Evolutionary conservation across 768 basidiomycete species (phyloP), one percentile per base, ranked within the genome.

Genomic region (Suillus cothurnatus): DNA sequence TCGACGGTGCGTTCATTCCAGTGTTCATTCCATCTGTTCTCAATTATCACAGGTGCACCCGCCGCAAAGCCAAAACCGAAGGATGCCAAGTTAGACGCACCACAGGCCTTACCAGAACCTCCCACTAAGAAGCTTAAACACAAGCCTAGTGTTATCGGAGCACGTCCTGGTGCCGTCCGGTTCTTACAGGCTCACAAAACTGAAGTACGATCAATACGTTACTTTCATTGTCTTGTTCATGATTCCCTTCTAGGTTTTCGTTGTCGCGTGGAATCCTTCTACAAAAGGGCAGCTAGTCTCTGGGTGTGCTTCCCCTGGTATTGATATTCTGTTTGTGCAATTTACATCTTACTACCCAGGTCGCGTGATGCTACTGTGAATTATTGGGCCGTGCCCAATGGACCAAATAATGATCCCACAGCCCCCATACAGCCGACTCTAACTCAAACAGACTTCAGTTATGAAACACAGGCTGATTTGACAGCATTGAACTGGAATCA

Each of bases 401-500:
- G 80, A 49, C 76, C 69, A 34, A 73, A 76, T 19, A 64, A 62
- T 11, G 63, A 71, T 6, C 38, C 53, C 7, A 58, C 64, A 21
- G 73, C 56, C 63, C 66, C 19, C 61, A 69, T 65, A 21, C 78
- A 77, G 17, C 81, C 84, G 6, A 76, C 81, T 14, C 57, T 78
- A 49, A 79, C 80, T 26, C 70, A 92, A 43, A 79, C 84, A 55
- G 83, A 86, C 68, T 81, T 86, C 26, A 77, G 82, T 47, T 77
- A 79, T 66, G 72, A 80, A 31, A 73, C 80, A 38, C 85, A 85
- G 58, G 78, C 78, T 12, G 93, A 95, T 73, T 76, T 93, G 64
- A 94, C 92, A 19, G 87, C 88, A 47, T 71, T 95, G 55, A 86
- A 91, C 71, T 95, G 93, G 93, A 92, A 86, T 68, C 73, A 78